Evolutionary conservation across 1,284 basidiomycete genomes (phyloP).

Genomic region (Heterobasidion occidentale): DNA sequence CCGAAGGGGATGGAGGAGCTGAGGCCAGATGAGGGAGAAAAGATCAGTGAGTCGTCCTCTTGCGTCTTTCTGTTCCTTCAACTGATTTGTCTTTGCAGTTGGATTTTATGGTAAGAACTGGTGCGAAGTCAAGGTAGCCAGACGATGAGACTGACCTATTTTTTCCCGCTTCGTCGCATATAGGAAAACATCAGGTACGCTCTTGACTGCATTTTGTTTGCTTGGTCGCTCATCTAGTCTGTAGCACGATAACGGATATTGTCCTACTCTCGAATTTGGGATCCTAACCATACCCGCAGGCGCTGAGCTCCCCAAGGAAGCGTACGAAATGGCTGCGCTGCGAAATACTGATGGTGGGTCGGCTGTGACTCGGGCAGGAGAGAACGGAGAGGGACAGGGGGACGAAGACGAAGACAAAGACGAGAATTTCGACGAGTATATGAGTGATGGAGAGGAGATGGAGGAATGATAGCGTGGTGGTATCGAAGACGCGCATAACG

Average conservation of each 20-base stretch:
- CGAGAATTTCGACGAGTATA: neutral
- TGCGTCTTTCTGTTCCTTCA: neutral
- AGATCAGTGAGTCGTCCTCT: neutral
- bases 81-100: neutral
- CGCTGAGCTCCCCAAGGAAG: neutral
- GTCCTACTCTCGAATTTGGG: neutral
- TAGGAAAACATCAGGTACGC: neutral
- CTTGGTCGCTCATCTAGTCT: neutral
- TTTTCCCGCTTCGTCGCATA: too few relatives aligned
- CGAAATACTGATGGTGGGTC: constrained; percentile 1
- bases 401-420: neutral
- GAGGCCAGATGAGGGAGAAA: neutral
- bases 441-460: too few relatives aligned
- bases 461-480: too few relatives aligned
- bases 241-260: neutral
- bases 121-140: neutral
- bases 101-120: neutral
- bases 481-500: too few relatives aligned
- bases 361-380: neutral
- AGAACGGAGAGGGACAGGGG: neutral
- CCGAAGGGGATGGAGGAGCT: neutral
- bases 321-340: neutral
- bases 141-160: neutral
- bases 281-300: neutral
- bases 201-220: neutral